Evolutionary conservation across 495 filamentous ascomycete genomes (phyloP), one percentile per base, ranked within the genome.

Genomic region (Letharia columbiana): DNA sequence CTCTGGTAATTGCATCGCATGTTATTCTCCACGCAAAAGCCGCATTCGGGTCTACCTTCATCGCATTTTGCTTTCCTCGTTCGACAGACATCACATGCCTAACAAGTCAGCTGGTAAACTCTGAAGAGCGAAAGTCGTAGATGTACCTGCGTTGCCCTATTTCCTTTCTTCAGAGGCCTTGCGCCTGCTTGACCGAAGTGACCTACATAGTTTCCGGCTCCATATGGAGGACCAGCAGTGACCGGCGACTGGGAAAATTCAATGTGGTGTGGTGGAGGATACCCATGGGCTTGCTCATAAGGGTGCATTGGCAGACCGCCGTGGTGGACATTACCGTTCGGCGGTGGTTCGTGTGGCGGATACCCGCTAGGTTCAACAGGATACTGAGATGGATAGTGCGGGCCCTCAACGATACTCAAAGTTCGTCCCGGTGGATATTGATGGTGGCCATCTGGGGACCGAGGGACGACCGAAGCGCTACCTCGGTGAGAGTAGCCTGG

Each of bases 51-150:
- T 52, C 84, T 78, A 40, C 83, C 82, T 71, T 86, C 84, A 56
- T 86, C 84, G 64, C 84, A 86, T 70, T 86, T 86, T n/a, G 84
- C 83, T 69, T 86, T 86, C 65, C 84, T 78, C 28, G 81, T 75
- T 68, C 84, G 82, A 70, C 84, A 86, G 72, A 82, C 81, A 67
- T 86, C 84, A 66, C 84, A 86, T 37, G 84, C 84, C 83, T 86
- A 40, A 20, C 6, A 57, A 58, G 20, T 72, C 41, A 72, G 68
- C 57, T 31, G n/a, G 40, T 4, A 35, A 9, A 23, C 13, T 28
- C 37, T 37, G 50, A 28, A 44, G 28, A 39, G 12, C 23, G 47
- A 58, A 47, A 31, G 15, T 35, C 31, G 31, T 42, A 18, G 23
- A 18, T 50, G 9, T 60, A 71, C 71, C 69, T 73, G 71, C 57